Percentiles rank a stretch among this genome's conserved stretches.
These are phyloP conservation scores for Fusarium piperis DNA, from an alignment of 2,329 filamentous ascomycete species.

Conservation along the genomic window DNA sequence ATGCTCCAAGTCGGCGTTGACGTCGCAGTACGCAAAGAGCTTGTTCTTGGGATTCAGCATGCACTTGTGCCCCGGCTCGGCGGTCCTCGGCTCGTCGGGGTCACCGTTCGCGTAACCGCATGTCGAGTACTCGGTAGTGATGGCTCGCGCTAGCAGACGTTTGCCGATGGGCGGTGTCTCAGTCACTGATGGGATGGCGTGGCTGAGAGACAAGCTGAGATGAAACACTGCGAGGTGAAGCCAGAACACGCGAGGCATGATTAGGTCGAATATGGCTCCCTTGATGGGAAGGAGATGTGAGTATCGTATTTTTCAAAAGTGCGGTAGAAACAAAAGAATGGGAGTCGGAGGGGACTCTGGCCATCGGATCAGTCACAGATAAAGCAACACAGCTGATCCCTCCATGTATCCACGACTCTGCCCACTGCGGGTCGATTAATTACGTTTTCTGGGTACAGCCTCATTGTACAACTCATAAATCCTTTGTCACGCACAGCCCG, in stretches of 20 bases:
- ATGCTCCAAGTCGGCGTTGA: background rate
- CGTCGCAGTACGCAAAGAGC: constrained; percentile 51
- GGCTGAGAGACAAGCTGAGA: background rate
- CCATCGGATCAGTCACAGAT: background rate
- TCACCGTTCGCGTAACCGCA: constrained; percentile 47
- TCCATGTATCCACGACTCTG: background rate
- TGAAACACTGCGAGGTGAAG: constrained; percentile 13
- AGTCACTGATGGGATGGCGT: background rate
- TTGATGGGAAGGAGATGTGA: background rate
- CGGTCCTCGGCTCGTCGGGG: constrained; percentile 37
- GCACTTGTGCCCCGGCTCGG: constrained; percentile 46
- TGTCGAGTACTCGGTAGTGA: constrained; percentile 33
- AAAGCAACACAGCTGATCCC: background rate
- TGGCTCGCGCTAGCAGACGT: background rate
- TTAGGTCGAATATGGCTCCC: background rate
- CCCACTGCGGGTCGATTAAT: background rate
- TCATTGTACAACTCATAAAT: background rate
- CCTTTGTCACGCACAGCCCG: background rate
- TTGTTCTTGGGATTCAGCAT: constrained; percentile 46
- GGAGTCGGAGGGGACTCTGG: background rate
- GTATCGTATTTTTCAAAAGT: background rate
- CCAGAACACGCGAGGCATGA: constrained; percentile 2
- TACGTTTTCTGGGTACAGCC: background rate
- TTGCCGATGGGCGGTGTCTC: constrained; percentile 14
- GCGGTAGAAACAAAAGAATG: background rate